These are phyloP conservation scores for Kalmusia sp. DNA, from an alignment of 2,329 filamentous ascomycete genomes.

Conservation along the genomic window DNA sequence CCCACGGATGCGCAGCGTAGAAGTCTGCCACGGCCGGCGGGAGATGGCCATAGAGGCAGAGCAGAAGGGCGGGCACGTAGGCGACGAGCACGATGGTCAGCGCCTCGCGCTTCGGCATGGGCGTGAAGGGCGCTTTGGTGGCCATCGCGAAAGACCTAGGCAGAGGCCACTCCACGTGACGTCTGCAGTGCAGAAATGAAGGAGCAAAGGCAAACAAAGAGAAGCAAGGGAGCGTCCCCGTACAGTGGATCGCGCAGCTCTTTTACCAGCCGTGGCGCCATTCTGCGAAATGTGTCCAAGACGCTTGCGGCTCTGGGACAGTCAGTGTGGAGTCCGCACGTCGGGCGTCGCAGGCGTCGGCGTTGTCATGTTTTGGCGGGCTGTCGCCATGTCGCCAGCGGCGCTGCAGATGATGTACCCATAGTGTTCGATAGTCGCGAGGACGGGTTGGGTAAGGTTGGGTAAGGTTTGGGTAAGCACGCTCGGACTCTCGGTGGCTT, in stretches of 20 bases:
- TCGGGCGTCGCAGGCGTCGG: not conserved
- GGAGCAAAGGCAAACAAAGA: not conserved
- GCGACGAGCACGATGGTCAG: not conserved
- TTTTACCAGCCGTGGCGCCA: conserved; percentile 4
- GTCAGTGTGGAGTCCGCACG: not conserved
- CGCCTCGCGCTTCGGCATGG: conserved; percentile 1
- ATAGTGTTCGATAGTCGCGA: no score
- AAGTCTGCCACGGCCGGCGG: not conserved
- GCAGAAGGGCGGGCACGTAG: not conserved
- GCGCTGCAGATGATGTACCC: no score
- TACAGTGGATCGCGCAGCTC: conserved; percentile 2
- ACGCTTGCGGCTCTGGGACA: not conserved
- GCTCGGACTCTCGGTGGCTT: no score
- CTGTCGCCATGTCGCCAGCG: no score
- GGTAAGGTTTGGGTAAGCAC: no score
- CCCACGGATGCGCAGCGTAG: conserved; percentile 1
- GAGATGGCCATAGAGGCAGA: conserved; percentile 2
- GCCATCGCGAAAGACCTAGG: not conserved
- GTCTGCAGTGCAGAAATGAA: not conserved
- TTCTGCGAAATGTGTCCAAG: not conserved
- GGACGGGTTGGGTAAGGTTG: no score
- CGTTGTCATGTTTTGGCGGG: conserved; percentile 2
- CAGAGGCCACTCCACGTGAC: not conserved
- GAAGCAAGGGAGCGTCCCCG: not conserved
- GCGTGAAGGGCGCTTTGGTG: not conserved